These are phyloP conservation scores for Articulospora tetracladia DNA, from an alignment of 495 filamentous ascomycete species.

Conservation along the genomic window DNA sequence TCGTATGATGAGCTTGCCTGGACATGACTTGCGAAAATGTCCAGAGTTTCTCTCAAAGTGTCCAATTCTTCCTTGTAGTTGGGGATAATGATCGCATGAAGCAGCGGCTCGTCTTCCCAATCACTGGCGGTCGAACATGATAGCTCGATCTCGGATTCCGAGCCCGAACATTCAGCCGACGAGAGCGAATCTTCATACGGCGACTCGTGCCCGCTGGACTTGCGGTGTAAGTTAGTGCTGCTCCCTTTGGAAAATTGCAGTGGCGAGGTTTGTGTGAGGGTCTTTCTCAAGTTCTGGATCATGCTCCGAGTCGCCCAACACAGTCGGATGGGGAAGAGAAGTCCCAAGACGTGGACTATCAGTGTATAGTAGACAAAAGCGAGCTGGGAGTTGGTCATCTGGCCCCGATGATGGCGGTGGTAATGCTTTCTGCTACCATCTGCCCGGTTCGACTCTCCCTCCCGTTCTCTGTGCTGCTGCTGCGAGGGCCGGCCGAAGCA, in stretches of 20 bases:
- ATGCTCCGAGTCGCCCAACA: slow-evolving; percentile 49
- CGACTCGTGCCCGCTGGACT: not conserved
- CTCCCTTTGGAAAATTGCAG: slow-evolving; percentile 24
- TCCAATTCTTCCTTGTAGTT: slow-evolving; percentile 68
- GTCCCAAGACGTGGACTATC: slow-evolving; percentile 48
- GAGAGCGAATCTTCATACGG: slow-evolving; percentile 3
- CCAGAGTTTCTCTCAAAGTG: slow-evolving; percentile 59
- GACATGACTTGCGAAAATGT: slow-evolving; percentile 61
- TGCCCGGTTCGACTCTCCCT: not conserved
- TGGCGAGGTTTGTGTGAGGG: slow-evolving; percentile 33
- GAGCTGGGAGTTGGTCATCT: slow-evolving; percentile 11
- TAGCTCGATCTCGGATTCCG: slow-evolving; percentile 1
- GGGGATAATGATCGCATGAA: slow-evolving; percentile 64
- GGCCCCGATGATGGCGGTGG: not conserved
- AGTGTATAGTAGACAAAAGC: slow-evolving; percentile 47
- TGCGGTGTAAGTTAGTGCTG: not conserved
- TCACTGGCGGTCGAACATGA: not conserved
- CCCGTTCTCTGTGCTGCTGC: not conserved
- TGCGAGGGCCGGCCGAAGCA: not conserved
- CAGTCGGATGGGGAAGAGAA: slow-evolving; percentile 48
- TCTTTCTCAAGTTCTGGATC: slow-evolving; percentile 35
- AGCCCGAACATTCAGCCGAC: not conserved
- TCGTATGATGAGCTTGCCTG: slow-evolving; percentile 61
- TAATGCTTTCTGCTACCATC: not conserved
- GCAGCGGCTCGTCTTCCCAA: not conserved